These are phyloP conservation scores for Grifola frondosa DNA, from an alignment of 1,284 basidiomycete genomes.

Conservation along the genomic window DNA sequence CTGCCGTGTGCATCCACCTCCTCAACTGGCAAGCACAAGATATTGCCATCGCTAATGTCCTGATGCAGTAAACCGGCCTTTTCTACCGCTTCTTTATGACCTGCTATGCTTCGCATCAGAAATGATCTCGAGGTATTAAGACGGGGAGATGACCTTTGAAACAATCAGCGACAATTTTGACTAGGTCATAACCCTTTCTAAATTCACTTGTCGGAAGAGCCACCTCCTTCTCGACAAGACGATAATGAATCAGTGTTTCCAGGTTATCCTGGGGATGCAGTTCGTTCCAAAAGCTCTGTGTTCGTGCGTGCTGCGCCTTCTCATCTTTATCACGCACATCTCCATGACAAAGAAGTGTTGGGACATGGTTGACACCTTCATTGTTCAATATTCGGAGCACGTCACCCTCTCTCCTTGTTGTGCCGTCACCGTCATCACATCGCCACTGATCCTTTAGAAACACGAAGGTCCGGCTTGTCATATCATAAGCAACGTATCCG, in stretches of 20 bases:
- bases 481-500: not conserved
- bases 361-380: not conserved
- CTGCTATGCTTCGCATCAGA: too few species aligned
- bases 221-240: constrained; percentile 8
- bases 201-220: constrained; percentile 2
- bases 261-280: not conserved
- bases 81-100: too few species aligned
- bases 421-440: constrained; percentile 2
- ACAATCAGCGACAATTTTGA: not conserved
- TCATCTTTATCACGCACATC: constrained; percentile 5
- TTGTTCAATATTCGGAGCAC: constrained; percentile 4
- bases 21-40: too few species aligned
- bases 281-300: constrained; percentile 2
- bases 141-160: too few species aligned
- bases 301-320: too few species aligned
- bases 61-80: too few species aligned
- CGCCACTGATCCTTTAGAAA: not conserved
- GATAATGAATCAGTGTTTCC: constrained; percentile 12
- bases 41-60: too few species aligned
- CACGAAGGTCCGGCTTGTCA: not conserved
- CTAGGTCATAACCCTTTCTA: not conserved
- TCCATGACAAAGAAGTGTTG: constrained; percentile 8
- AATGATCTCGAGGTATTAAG: too few species aligned
- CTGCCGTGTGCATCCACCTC: too few species aligned
- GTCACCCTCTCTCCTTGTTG: constrained; percentile 4